These are phyloP conservation scores for Fusarium equiseti DNA, from an alignment of 2,329 filamentous ascomycete species.

Conservation along the genomic window DNA sequence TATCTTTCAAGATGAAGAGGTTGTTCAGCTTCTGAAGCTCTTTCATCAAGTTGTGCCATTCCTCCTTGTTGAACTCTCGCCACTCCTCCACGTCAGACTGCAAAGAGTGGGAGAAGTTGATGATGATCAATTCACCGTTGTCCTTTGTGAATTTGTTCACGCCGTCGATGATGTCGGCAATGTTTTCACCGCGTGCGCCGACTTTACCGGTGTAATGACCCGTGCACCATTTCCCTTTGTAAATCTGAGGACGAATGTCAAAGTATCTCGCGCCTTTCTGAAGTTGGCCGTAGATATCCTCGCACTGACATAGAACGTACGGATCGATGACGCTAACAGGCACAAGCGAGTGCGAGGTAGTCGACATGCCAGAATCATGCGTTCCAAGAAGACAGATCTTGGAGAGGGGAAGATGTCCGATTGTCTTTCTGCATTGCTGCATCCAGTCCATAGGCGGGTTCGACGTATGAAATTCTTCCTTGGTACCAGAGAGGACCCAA, in stretches of 20 bases:
- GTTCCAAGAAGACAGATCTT: conserved; percentile 14
- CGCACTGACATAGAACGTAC: conserved; percentile 12
- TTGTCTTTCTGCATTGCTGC: conserved; percentile 4
- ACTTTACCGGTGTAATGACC: conserved; percentile 16
- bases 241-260: conserved; percentile 13
- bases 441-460: conserved; percentile 21
- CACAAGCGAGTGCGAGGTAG: background rate
- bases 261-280: background rate
- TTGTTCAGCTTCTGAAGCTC: conserved; percentile 14
- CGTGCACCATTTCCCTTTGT: conserved; percentile 1
- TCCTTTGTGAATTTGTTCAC: conserved; percentile 17
- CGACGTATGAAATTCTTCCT: background rate
- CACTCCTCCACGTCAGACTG: conserved; percentile 11
- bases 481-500: conserved; percentile 4
- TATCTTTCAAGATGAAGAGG: background rate
- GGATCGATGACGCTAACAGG: background rate
- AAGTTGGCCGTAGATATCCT: conserved; percentile 2
- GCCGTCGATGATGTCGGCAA: background rate
- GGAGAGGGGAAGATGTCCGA: conserved; percentile 3
- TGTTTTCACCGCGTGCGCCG: conserved; percentile 8
- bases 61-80: conserved; percentile 22
- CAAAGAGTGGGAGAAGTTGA: conserved; percentile 16
- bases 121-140: background rate
- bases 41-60: conserved; percentile 19
- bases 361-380: conserved; percentile 20